Conservation (phyloP, 306 rosid genomes). For the Quercus cerris region DNA sequence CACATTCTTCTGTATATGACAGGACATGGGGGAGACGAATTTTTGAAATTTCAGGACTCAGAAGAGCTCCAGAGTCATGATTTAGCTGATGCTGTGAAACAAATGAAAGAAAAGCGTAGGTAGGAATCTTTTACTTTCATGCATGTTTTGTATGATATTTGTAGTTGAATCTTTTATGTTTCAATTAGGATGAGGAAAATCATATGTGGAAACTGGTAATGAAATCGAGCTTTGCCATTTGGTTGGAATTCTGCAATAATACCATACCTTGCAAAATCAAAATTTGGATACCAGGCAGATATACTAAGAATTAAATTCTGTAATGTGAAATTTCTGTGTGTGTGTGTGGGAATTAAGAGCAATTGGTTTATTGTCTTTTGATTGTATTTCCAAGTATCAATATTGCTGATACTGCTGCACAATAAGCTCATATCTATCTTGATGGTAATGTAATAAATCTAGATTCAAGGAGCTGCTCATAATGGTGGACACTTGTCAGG, state of each 20-base stretch:
- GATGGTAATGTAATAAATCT: slow-evolving; percentile 20
- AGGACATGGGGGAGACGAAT: slow-evolving; percentile 97
- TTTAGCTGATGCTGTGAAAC: slow-evolving; percentile 95
- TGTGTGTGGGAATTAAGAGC: background rate
- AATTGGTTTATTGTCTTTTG: background rate
- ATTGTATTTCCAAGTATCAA: background rate
- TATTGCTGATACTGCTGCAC: background rate
- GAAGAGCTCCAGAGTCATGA: slow-evolving; percentile 99
- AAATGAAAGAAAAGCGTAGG: slow-evolving; percentile 96
- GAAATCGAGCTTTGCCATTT: background rate
- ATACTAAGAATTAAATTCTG: background rate
- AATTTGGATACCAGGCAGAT: background rate
- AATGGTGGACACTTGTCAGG: slow-evolving; percentile 99
- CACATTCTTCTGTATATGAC: slow-evolving; percentile 96
- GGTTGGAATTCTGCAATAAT: background rate
- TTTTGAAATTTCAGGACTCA: slow-evolving; percentile 93
- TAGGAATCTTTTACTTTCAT: slow-evolving; percentile 20
- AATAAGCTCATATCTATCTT: slow-evolving; percentile 25
- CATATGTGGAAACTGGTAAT: background rate
- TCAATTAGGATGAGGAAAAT: background rate
- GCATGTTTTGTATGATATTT: background rate
- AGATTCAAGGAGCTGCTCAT: slow-evolving; percentile 98
- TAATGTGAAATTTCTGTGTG: background rate
- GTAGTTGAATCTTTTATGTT: background rate
- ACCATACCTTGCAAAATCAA: background rate